Base-by-base conservation (phyloP, 1,284 basidiomycete species). In the Cystobasidiaceae sp. region DNA sequence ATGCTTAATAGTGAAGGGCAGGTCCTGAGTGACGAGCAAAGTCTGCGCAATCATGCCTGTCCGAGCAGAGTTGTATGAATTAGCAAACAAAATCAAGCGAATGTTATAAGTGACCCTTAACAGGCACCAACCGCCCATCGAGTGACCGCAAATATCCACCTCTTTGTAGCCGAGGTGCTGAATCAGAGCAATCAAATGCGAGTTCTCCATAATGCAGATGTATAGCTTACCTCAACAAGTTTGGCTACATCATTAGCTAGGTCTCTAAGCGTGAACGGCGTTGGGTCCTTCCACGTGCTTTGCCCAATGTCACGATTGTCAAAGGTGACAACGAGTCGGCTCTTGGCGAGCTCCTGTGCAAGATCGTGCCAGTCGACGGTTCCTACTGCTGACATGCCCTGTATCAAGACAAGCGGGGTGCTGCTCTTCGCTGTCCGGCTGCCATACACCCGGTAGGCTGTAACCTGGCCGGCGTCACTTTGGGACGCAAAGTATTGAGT, bases 41-140 rank as follows among this genome's bases (percentile, higher is more conserved):
- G 63, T 66, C 55, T 58, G 55, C n/a, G 63, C 55, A 25, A 66
- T 66, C 63, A 66, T 66, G 34, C 61, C 60, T 62, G 41, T n/a
- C 28, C 5, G 11, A 8, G 21, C 25, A 34, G 8, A 6, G n/a
- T n/a, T n/a, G n/a, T n/a, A n/a, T n/a, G n/a, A n/a, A n/a, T n/a
- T n/a, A n/a, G n/a, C n/a, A n/a, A n/a, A n/a, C n/a, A n/a, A n/a
- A n/a, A n/a, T n/a, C n/a, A n/a, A n/a, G n/a, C n/a, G n/a, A n/a
- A n/a, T n/a, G n/a, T n/a, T n/a, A n/a, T n/a, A n/a, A n/a, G n/a
- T 25, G 11, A n/a, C 30, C n/a, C 30, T 23, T 13, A 7, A n/a
- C 59, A 37, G n/a, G n/a, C n/a, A n/a, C n/a, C n/a, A 13, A 64
- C 63, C 63, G 27, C 62, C 63, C 63, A 66, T 66, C 3, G 54